Evolutionary conservation across 2,329 filamentous ascomycete genomes (phyloP).

Genomic region (Fusarium sp.): DNA sequence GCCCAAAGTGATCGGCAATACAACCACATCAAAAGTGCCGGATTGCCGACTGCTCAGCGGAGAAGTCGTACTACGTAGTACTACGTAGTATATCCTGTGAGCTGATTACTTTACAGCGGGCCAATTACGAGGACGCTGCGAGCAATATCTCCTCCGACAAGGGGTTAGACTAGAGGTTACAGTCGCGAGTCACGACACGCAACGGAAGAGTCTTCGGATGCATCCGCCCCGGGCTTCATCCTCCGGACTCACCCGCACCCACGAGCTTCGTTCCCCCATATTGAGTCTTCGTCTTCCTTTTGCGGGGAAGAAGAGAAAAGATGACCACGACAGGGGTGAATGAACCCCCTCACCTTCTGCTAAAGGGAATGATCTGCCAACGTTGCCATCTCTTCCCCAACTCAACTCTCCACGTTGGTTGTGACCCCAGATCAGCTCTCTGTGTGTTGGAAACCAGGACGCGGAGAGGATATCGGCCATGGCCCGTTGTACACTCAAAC

Average conservation of each 20-base stretch:
- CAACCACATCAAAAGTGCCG: slow-evolving; percentile 22
- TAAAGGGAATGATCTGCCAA: slow-evolving; percentile 20
- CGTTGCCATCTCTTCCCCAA: slow-evolving; percentile 32
- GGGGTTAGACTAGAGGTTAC: too few relatives aligned
- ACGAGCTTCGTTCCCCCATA: background rate
- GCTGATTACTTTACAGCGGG: background rate
- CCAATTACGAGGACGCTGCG: slow-evolving; percentile 6
- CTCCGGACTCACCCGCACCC: slow-evolving; percentile 20
- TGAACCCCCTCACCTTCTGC: slow-evolving; percentile 19
- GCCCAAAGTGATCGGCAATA: slow-evolving; percentile 18
- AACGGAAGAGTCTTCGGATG: background rate
- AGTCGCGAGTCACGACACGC: background rate
- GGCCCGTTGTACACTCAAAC: too few relatives aligned
- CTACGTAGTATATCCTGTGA: background rate
- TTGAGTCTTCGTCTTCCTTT: background rate
- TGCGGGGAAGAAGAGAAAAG: slow-evolving; percentile 9
- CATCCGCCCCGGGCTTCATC: slow-evolving; percentile 1
- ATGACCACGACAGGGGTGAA: slow-evolving; percentile 17
- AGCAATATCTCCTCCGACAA: too few relatives aligned
- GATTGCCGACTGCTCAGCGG: slow-evolving; percentile 22
- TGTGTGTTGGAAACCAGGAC: background rate
- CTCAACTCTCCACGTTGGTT: slow-evolving; percentile 43
- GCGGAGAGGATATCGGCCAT: slow-evolving; percentile 9
- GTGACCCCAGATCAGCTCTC: slow-evolving; percentile 8
- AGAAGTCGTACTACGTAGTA: too few relatives aligned